A percentile compares a stretch with the other conserved stretches of the same genome.
phyloP scores from a whole-genome alignment of 2,329 filamentous ascomycete species.

The Aaosphaeria arxii region DNA sequence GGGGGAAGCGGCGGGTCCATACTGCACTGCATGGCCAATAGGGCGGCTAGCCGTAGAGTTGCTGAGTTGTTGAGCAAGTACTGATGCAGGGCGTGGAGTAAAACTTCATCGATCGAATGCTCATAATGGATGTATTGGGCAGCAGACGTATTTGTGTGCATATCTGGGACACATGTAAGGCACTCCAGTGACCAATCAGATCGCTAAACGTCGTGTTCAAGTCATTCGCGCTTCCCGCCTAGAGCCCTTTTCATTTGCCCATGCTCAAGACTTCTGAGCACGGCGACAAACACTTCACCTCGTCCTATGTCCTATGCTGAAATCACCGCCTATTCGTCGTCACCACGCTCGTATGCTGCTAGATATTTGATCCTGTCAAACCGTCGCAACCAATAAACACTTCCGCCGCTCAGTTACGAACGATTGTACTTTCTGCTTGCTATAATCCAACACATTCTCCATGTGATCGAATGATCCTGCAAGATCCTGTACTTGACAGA shows the following conservation, averaged over 20 bases:
- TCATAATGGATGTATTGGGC: constrained; percentile 26
- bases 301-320: background rate
- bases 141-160: constrained; percentile 27
- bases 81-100: constrained; percentile 11
- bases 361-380: no score
- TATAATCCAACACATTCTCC: no score
- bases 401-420: no score
- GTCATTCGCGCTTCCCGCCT: constrained; percentile 13
- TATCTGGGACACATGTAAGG: constrained; percentile 31
- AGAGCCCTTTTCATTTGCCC: constrained; percentile 19
- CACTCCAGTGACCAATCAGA: constrained; percentile 28
- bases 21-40: constrained; percentile 21
- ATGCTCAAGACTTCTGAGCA: constrained; percentile 6
- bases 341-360: no score
- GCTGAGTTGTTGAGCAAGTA: constrained; percentile 14
- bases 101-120: constrained; percentile 12
- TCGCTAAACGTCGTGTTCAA: constrained; percentile 15
- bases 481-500: no score
- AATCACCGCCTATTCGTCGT: no score
- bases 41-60: constrained; percentile 17
- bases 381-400: no score
- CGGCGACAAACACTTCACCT: constrained; percentile 14
- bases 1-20: constrained; percentile 12
- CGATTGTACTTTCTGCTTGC: no score
- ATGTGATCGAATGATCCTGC: no score